Percentiles rank a stretch among this genome's conserved stretches.
These are phyloP conservation scores for Lenwebbia sp. DNA, from an alignment of 345 rosid species.

Conservation along the genomic window DNA sequence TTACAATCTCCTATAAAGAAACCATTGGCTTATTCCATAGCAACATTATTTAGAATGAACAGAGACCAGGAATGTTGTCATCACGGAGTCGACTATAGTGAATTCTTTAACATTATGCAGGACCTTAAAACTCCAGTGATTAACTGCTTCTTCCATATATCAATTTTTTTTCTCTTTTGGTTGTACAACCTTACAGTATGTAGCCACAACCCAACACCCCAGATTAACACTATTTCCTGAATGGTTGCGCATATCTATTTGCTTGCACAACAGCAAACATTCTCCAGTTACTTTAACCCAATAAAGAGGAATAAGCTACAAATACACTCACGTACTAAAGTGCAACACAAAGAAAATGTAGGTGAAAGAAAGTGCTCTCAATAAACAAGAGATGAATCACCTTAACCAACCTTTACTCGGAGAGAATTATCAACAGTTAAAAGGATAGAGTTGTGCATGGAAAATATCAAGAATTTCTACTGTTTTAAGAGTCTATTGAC, in stretches of 20 bases:
- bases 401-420: neutral
- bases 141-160: neutral
- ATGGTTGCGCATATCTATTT: neutral
- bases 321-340: neutral
- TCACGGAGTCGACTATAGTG: neutral
- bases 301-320: neutral
- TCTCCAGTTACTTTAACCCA: neutral
- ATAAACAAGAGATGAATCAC: neutral
- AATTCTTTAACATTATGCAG: neutral
- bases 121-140: neutral
- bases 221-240: neutral
- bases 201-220: neutral
- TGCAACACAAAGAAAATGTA: neutral
- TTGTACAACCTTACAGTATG: neutral
- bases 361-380: neutral
- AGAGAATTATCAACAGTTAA: neutral
- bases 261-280: neutral
- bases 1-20: slow-evolving; percentile 1
- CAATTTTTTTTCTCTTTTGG: neutral
- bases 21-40: slow-evolving; percentile 10
- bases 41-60: neutral
- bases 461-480: neutral
- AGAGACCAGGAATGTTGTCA: neutral
- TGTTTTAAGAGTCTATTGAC: neutral
- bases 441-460: neutral